phyloP scores from a whole-genome alignment of 2,329 filamentous ascomycete genomes.

The Penicillium sp. region DNA sequence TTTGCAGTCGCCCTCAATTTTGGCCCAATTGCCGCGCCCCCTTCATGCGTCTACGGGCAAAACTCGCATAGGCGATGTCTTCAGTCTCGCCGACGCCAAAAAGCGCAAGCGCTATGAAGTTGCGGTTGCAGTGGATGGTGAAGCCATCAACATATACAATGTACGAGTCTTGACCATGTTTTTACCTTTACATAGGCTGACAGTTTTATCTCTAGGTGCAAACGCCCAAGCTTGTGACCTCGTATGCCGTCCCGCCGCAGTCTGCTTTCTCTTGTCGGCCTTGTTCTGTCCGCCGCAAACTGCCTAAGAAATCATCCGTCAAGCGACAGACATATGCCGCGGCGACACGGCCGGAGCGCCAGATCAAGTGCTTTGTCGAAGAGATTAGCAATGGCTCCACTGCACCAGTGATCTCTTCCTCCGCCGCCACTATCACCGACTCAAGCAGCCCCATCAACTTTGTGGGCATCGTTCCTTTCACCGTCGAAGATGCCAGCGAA shows the following conservation, averaged over 20 bases:
- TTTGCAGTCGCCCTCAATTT: slow-evolving; percentile 40
- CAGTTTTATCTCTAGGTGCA: slow-evolving; percentile 47
- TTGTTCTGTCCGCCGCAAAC: slow-evolving; percentile 53
- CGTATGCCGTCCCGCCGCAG: slow-evolving; percentile 58
- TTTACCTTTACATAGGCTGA: slow-evolving; percentile 2
- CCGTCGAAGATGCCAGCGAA: slow-evolving; percentile 20
- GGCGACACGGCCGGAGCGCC: slow-evolving; percentile 45
- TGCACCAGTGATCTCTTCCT: slow-evolving; percentile 37
- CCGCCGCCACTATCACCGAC: slow-evolving; percentile 36
- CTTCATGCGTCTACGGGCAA: slow-evolving; percentile 39
- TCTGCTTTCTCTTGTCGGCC: slow-evolving; percentile 54
- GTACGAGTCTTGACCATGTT: slow-evolving; percentile 35
- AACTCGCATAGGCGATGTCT: slow-evolving; percentile 45
- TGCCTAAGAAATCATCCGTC: slow-evolving; percentile 39
- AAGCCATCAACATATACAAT: slow-evolving; percentile 59
- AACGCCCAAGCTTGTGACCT: slow-evolving; percentile 56
- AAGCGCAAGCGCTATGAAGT: slow-evolving; percentile 61
- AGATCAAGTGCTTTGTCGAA: slow-evolving; percentile 53
- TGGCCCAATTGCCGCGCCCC: slow-evolving; percentile 45
- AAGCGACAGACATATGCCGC: slow-evolving; percentile 56
- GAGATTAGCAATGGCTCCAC: slow-evolving; percentile 35
- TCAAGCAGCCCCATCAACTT: slow-evolving; percentile 37
- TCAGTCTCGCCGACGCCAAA: slow-evolving; percentile 50
- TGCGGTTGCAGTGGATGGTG: slow-evolving; percentile 55
- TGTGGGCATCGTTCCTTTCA: slow-evolving; percentile 36